Evolutionary conservation across 2,329 filamentous ascomycete genomes (phyloP).

Genomic region (Rhynchosporium agropyri): DNA sequence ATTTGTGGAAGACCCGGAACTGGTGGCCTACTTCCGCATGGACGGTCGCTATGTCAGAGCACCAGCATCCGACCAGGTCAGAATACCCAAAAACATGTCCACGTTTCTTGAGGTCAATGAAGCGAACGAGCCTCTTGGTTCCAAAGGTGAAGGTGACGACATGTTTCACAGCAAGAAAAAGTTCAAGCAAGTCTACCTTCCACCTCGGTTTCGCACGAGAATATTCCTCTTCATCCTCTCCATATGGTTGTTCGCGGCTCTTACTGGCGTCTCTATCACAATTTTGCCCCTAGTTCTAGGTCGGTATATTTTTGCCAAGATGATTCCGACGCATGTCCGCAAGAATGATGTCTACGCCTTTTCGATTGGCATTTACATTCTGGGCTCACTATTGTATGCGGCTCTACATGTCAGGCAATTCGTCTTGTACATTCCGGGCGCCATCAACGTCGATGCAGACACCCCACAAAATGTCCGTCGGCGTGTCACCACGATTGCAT

Average conservation of each 20-base stretch:
- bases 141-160: constrained; percentile 55
- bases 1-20: constrained; percentile 50
- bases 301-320: constrained; percentile 71
- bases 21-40: constrained; percentile 57
- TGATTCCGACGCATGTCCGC: constrained; percentile 71
- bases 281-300: constrained; percentile 86
- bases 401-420: constrained; percentile 52
- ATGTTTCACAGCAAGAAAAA: constrained; percentile 56
- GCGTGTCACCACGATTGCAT: constrained; percentile 25
- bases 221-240: constrained; percentile 84
- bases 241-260: constrained; percentile 91
- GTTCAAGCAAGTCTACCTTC: constrained; percentile 70
- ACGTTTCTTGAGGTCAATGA: constrained; percentile 81
- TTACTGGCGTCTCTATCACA: constrained; percentile 82
- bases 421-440: constrained; percentile 42
- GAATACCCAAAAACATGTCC: constrained; percentile 79
- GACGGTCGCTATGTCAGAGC: constrained; percentile 86
- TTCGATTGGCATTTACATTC: constrained; percentile 81
- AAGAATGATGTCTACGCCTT: constrained; percentile 98
- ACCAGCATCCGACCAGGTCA: constrained; percentile 93
- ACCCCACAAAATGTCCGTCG: constrained; percentile 38
- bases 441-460: constrained; percentile 33
- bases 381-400: constrained; percentile 69
- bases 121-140: constrained; percentile 66
- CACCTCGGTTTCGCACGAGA: constrained; percentile 79